A percentile compares a stretch with the other conserved stretches of the same genome.
Evolutionary conservation across 306 rosid species (phyloP).

Genomic region (Quercus agrifolia): DNA sequence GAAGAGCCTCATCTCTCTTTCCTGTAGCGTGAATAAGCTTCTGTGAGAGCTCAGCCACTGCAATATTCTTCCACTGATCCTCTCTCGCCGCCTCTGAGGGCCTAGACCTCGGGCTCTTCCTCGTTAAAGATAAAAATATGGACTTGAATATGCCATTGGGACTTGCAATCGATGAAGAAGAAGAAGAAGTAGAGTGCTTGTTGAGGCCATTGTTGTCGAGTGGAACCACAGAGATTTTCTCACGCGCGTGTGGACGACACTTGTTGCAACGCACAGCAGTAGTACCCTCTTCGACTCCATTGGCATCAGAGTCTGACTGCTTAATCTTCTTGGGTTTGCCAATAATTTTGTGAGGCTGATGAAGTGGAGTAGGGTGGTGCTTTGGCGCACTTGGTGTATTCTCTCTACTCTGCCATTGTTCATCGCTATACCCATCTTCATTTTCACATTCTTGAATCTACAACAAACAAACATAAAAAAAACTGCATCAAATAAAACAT

Average conservation of each 20-base stretch:
- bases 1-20: constrained; percentile 70
- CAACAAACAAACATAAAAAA: constrained; percentile 4
- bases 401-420: constrained; percentile 30
- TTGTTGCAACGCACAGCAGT: constrained; percentile 76
- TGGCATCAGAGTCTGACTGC: constrained; percentile 38
- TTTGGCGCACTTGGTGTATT: constrained; percentile 38
- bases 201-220: constrained; percentile 37
- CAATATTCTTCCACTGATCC: constrained; percentile 71
- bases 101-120: constrained; percentile 65
- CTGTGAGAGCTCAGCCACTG: constrained; percentile 82
- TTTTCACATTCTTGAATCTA: constrained; percentile 64
- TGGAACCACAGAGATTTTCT: constrained; percentile 79
- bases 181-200: constrained; percentile 9
- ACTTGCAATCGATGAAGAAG: constrained; percentile 50
- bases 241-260: constrained; percentile 83
- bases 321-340: constrained; percentile 35
- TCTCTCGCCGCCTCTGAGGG: constrained; percentile 39
- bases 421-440: constrained; percentile 42
- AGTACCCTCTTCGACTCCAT: constrained; percentile 26
- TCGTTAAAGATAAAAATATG: constrained; percentile 55
- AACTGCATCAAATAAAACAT: neutral
- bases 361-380: constrained; percentile 56
- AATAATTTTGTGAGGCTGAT: constrained; percentile 18
- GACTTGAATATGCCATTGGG: constrained; percentile 81
- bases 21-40: constrained; percentile 72